These are phyloP conservation scores for Naganishia friedmannii DNA, from an alignment of 768 basidiomycete species.

Conservation along the genomic window DNA sequence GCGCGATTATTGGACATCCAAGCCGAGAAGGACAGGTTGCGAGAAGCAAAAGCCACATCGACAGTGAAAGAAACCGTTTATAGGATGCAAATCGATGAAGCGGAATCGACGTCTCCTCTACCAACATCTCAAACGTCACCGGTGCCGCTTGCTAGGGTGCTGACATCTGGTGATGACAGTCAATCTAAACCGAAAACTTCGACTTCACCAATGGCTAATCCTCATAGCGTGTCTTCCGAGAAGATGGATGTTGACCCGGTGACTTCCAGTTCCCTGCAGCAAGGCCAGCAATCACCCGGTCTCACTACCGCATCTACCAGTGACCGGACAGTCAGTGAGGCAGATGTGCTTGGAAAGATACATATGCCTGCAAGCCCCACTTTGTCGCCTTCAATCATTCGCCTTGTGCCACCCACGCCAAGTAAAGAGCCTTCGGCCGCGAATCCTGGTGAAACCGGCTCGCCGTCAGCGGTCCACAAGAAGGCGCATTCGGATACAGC, in stretches of 20 bases:
- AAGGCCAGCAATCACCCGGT: background rate
- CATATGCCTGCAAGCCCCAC: slow-evolving; percentile 1
- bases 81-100: slow-evolving; percentile 7
- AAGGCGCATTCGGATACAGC: background rate
- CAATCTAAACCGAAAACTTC: background rate
- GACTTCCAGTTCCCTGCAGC: background rate
- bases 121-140: background rate
- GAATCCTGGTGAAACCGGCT: background rate
- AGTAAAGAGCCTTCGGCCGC: background rate
- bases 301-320: background rate
- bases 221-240: background rate
- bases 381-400: slow-evolving; percentile 8
- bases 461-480: background rate
- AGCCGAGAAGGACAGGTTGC: background rate
- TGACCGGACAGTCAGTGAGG: background rate
- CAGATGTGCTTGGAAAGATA: background rate
- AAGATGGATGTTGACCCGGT: slow-evolving; percentile 10
- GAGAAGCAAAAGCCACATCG: background rate
- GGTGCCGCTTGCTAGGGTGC: background rate
- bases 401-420: slow-evolving; percentile 15
- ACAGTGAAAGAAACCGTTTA: background rate
- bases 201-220: background rate
- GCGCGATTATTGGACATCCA: slow-evolving; percentile 23
- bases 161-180: background rate
- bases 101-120: background rate